A percentile compares a stretch with the other conserved stretches of the same genome.
Evolutionary conservation across 2,329 filamentous ascomycete genomes (phyloP).

Genomic region (Alternaria solani): DNA sequence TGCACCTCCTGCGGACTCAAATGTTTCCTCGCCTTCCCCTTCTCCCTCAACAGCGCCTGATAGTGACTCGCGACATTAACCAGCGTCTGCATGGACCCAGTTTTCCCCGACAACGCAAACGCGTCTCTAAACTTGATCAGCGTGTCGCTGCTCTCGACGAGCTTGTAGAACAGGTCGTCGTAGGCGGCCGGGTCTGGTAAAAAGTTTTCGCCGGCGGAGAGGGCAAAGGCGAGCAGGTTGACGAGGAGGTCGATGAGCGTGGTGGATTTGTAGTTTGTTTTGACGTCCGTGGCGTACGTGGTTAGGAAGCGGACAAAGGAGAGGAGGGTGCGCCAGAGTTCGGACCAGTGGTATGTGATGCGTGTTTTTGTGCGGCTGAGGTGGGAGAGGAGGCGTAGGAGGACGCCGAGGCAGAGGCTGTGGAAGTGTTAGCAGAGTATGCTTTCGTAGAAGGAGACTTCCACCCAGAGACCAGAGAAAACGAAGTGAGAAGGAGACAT

Average conservation of each 20-base stretch:
- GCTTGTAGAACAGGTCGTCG: constrained; percentile 98
- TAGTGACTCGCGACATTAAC: constrained; percentile 87
- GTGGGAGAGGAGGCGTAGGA: constrained; percentile 83
- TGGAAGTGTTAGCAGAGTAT: constrained; percentile 43
- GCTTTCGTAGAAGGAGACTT: too few species aligned
- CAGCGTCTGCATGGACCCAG: constrained; percentile 78
- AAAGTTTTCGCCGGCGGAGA: constrained; percentile 89
- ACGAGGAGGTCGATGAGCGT: constrained; percentile 76
- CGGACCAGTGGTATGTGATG: constrained; percentile 90
- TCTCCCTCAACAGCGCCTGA: constrained; percentile 74
- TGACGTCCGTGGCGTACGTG: constrained; percentile 82
- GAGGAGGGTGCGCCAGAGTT: constrained; percentile 89
- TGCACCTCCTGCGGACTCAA: constrained; percentile 85
- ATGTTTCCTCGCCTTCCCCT: constrained; percentile 64
- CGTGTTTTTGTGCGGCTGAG: constrained; percentile 83
- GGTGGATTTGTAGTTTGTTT: constrained; percentile 71
- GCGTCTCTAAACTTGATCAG: constrained; percentile 82
- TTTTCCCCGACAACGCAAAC: constrained; percentile 62
- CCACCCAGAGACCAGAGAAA: too few species aligned
- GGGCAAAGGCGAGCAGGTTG: constrained; percentile 81
- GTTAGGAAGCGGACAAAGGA: constrained; percentile 89
- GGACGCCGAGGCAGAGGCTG: constrained; percentile 77
- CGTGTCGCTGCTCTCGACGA: constrained; percentile 88
- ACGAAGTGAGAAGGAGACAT: too few species aligned
- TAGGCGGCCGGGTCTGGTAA: constrained; percentile 86